Evolutionary conservation across 306 rosid genomes (phyloP), one percentile per base, ranked within the genome.

Genomic region (Castanea mollissima): DNA sequence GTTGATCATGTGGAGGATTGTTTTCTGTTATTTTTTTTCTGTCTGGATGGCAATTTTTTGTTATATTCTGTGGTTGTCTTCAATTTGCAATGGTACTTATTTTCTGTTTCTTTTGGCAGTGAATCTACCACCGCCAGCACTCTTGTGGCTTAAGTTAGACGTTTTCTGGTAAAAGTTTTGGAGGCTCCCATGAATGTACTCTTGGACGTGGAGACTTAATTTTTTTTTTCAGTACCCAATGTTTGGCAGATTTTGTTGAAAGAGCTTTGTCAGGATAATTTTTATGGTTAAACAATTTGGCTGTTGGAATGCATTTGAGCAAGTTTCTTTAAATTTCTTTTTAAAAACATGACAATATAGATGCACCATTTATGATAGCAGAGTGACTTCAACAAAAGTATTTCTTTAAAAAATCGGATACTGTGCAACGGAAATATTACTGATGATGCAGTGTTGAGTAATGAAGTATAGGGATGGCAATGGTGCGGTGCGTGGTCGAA

Each of bases 61-160:
- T 12, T 49, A 35, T 49, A 49, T 64, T 12, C 6, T 55, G 21
- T 27, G 16, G 1, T 65, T 6, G 54, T 4, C n/a, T 67, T 25
- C 16, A 4, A 1, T 5, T 6, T 52, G 49, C 41, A 23, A 14
- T 23, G 46, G 25, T 31, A 46, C 79, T 83, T 35, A 86, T 19
- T 76, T 58, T 46, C 9, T 55, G 74, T 51, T 49, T 65, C 5
- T 23, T 72, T 74, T 79, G 75, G 79, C 92, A 88, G 92, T 72
- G 91, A 88, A 34, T 87, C 86, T 14, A 76, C 89, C 62, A 80
- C 87, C 76, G 92, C 94, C 79, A 90, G 93, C 88, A 92, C 97
- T 46, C 92, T 92, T 73, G 97, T 92, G 81, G 94, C 97, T 52
- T 92, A 87, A 69, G 74, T 56, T 21, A 27, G 74, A 76, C 49